Percentiles rank a stretch among this genome's conserved stretches.
phyloP scores from a whole-genome alignment of 352 stramenopile genomes.

The Pythium sukuiense region DNA sequence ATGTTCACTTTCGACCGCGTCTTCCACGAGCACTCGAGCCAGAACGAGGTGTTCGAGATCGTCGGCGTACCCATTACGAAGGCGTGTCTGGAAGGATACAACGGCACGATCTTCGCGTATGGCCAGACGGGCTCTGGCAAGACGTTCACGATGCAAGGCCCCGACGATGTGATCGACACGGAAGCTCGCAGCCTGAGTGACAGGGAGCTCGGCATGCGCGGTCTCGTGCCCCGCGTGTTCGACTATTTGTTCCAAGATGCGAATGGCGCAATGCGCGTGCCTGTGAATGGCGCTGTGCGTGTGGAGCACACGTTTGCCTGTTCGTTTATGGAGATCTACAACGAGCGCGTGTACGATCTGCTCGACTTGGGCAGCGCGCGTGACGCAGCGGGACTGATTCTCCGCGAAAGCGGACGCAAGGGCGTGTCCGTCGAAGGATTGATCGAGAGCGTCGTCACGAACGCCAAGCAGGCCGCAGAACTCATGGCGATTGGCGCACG shows the following conservation, averaged over 20 bases:
- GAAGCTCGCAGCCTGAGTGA: conserved; percentile 31
- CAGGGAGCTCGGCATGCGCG: conserved; percentile 44
- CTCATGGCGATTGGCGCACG: conserved; percentile 74
- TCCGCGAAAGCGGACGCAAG: conserved; percentile 74
- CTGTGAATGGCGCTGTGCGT: conserved; percentile 19
- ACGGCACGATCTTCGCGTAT: conserved; percentile 88
- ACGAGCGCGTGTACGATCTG: conserved; percentile 97
- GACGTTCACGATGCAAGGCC: conserved; percentile 87
- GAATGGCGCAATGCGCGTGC: conserved; percentile 8
- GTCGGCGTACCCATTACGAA: conserved; percentile 83
- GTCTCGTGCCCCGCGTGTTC: conserved; percentile 79
- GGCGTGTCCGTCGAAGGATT: conserved; percentile 78
- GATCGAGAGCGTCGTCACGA: conserved; percentile 71
- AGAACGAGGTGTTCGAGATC: conserved; percentile 91
- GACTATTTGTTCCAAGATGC: conserved; percentile 80
- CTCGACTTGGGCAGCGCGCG: conserved; percentile 68
- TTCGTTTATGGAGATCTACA: conserved; percentile 98
- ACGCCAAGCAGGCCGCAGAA: conserved; percentile 62
- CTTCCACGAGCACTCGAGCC: conserved; percentile 86
- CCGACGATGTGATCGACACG: conserved; percentile 63
- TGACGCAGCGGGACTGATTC: conserved; percentile 53
- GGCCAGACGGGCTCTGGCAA: conserved; percentile 84
- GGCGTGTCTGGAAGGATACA: conserved; percentile 81
- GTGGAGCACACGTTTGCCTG: conserved; percentile 72
- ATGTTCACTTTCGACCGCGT: conserved; percentile 92